These are phyloP conservation scores for Fusarium chuoi DNA, from an alignment of 2,329 filamentous ascomycete genomes.

Conservation along the genomic window DNA sequence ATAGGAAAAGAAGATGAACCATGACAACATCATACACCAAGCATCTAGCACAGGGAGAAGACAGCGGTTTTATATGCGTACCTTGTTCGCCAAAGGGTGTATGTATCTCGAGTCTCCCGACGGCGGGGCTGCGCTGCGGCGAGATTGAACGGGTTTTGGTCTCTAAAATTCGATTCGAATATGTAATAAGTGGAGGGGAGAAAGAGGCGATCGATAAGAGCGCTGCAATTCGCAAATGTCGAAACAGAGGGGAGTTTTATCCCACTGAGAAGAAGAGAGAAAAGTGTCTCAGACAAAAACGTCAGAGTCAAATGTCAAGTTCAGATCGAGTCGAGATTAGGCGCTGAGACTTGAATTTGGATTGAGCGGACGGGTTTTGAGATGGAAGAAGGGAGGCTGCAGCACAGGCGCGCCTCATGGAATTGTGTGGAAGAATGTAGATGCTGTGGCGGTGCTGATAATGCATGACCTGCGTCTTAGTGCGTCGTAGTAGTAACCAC, in stretches of 20 bases:
- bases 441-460: slow-evolving; percentile 53
- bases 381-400: slow-evolving; percentile 45
- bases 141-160: slow-evolving; percentile 37
- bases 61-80: slow-evolving; percentile 27
- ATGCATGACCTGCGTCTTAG: slow-evolving; percentile 41
- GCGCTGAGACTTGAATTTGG: slow-evolving; percentile 34
- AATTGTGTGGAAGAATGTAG: slow-evolving; percentile 56
- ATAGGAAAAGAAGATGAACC: background rate
- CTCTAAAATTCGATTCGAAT: slow-evolving; percentile 40
- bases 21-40: background rate
- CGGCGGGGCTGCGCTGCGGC: slow-evolving; percentile 43
- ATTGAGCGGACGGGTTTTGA: slow-evolving; percentile 42
- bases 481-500: slow-evolving; percentile 3
- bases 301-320: slow-evolving; percentile 13
- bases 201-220: background rate
- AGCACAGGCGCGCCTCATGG: slow-evolving; percentile 53
- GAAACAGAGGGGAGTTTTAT: slow-evolving; percentile 2
- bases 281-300: slow-evolving; percentile 33
- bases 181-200: slow-evolving; percentile 34
- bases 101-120: slow-evolving; percentile 39
- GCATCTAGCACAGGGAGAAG: background rate
- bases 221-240: slow-evolving; percentile 6
- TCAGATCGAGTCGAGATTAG: slow-evolving; percentile 36
- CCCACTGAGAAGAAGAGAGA: slow-evolving; percentile 17
- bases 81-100: slow-evolving; percentile 40